Evolutionary conservation across 2,329 filamentous ascomycete species (phyloP).

Genomic region (Lasiodiplodia gonubiensis): DNA sequence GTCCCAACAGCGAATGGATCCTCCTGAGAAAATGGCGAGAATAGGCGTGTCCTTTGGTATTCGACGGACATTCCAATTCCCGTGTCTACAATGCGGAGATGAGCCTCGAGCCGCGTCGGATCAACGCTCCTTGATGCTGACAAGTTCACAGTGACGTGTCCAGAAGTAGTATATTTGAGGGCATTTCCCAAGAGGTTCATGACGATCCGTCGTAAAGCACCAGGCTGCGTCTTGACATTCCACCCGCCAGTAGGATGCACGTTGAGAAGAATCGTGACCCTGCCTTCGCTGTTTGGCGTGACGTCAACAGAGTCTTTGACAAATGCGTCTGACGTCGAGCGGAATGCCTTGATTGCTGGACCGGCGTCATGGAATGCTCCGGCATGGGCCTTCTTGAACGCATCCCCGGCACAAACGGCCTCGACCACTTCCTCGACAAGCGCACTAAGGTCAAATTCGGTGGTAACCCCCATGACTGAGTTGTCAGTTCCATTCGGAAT

Average conservation of each 20-base stretch:
- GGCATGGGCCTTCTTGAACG: slow-evolving; percentile 28
- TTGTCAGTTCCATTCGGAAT: slow-evolving; percentile 19
- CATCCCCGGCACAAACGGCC: slow-evolving; percentile 28
- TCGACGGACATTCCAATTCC: slow-evolving; percentile 32
- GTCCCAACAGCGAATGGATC: slow-evolving; percentile 30
- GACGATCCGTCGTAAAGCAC: slow-evolving; percentile 58
- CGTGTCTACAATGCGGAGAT: slow-evolving; percentile 29
- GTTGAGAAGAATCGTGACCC: slow-evolving; percentile 25
- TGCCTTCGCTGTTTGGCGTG: not conserved
- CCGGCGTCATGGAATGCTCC: slow-evolving; percentile 24
- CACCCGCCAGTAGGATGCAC: slow-evolving; percentile 24
- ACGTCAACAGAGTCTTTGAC: slow-evolving; percentile 26
- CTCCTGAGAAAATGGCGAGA: slow-evolving; percentile 32
- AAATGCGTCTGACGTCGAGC: slow-evolving; percentile 25
- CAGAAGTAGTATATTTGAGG: slow-evolving; percentile 61
- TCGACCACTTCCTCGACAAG: slow-evolving; percentile 29
- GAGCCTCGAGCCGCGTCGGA: slow-evolving; percentile 10
- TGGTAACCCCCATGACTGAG: slow-evolving; percentile 27
- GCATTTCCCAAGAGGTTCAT: slow-evolving; percentile 70
- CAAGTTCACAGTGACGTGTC: slow-evolving; percentile 1
- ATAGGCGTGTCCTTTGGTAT: slow-evolving; percentile 29
- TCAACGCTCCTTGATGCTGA: slow-evolving; percentile 19
- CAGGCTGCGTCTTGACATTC: slow-evolving; percentile 43
- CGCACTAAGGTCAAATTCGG: slow-evolving; percentile 27
- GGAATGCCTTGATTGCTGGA: slow-evolving; percentile 16